These are phyloP conservation scores for Aspergillus sp. DNA, from an alignment of 2,329 filamentous ascomycete genomes.

Conservation along the genomic window DNA sequence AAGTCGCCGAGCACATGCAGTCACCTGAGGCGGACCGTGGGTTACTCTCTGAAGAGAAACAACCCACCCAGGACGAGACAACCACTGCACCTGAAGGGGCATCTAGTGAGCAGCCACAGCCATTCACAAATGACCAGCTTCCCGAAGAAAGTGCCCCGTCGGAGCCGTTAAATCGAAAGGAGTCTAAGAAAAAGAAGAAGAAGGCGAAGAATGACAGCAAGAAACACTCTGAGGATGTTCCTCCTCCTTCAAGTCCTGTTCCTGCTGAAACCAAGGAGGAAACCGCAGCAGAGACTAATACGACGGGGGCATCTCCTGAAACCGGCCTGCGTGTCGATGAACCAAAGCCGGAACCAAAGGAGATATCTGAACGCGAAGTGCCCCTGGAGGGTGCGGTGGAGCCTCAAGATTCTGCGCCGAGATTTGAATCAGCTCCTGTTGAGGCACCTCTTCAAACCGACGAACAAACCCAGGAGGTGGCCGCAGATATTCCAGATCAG, in stretches of 20 bases:
- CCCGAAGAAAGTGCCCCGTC: background rate
- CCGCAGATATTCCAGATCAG: background rate
- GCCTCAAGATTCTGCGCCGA: background rate
- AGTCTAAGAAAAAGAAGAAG: slow-evolving; percentile 4
- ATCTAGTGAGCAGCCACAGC: background rate
- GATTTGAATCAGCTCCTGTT: background rate
- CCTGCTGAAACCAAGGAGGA: background rate
- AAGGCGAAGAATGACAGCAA: slow-evolving; percentile 8
- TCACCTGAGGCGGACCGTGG: background rate
- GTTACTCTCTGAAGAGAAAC: background rate
- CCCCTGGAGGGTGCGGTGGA: background rate
- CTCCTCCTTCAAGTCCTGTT: background rate
- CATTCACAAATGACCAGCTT: background rate
- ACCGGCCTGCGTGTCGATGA: background rate
- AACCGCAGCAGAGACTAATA: background rate
- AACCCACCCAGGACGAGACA: background rate
- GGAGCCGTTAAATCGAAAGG: slow-evolving; percentile 1
- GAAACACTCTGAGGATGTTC: slow-evolving; percentile 4
- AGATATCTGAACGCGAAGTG: background rate
- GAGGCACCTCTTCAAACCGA: background rate
- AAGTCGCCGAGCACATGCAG: background rate
- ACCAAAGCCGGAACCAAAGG: background rate
- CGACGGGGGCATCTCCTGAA: background rate
- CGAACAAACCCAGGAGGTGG: background rate
- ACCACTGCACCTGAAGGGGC: background rate